Evolutionary conservation across 2,329 filamentous ascomycete genomes (phyloP), one percentile per base, ranked within the genome.

Genomic region (Lecanoromycetidae sp.): DNA sequence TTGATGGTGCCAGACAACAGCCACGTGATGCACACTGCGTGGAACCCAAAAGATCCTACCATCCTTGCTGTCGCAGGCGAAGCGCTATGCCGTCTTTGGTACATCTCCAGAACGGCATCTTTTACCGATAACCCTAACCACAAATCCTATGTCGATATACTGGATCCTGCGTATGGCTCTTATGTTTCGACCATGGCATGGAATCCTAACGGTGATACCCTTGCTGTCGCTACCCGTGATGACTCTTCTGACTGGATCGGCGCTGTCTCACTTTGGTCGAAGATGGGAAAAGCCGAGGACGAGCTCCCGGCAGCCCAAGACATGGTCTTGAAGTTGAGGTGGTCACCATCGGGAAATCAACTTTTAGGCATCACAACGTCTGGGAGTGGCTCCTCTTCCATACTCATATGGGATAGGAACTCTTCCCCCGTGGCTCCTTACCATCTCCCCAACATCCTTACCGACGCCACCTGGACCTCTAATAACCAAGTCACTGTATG

Each of bases 181-280:
- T 62, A 61, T 46, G 65, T 71, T 37, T 69, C 68, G 9, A 63
- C 68, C 2, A 58, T 70, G 32, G 63, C 66, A 3, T 72, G 69
- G 69, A 62, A 70, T 53, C 63, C 65, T 1, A 55, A 58, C 13
- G 69, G 69, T 19, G 58, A 62, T 27, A 63, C 67, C 49, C 55
- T 72, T 39, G 69, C 69, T 20, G 64, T 71, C 15, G 69, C 69
- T 13, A 69, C 67, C 15, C 46, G 47, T 19, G 62, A 61, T 44
- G 62, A 69, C 41, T 13, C 23, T 13, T 40, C 38, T 17, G 49
- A 48, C 5, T 44, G 29, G 32, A 59, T 63, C 29, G 67, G 66
- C 13, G 61, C 66, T 12, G 64, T 71, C 48, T 61, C 61, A 49
- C 67, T 67, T 58, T 71, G 65, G 53, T 63, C 69, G 35, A 59